Evolutionary conservation across 148 eudicot genomes (phyloP), one percentile per base, ranked within the genome.

Genomic region (Chenopodium berlandieri): DNA sequence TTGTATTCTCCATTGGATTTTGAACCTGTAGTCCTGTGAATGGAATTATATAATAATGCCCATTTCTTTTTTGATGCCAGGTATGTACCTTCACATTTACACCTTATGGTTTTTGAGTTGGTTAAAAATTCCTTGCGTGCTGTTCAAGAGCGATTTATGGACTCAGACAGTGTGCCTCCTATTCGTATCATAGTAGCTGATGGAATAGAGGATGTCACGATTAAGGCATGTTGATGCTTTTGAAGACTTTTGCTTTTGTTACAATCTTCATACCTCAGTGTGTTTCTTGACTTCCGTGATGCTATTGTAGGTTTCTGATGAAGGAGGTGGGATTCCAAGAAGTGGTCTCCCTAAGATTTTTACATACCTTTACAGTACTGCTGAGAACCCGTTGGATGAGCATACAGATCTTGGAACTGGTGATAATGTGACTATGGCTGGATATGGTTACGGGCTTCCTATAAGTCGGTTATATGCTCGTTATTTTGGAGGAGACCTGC

Each of bases 311-410:
- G 93, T 96, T 48, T 97, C 98, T 16, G 99, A 97, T 87, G 97
- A 97, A 91, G 99, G 99, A n/a, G 99, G 99, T 80, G 99, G 98
- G 23, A 92, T 97, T 81, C 85, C 95, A 84, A 89, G 99, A 90
- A 94, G 98, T 73, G 98, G 97, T 75, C 94, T 97, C n/a, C 91
- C 97, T 11, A 88, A 81, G 83, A 92, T 94, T 54, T 97, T 97
- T 81, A 97, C 98, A 10, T 94, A 97, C 80, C 94, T 97, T n/a
- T 94, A 97, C 83, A 97, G 99, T 85, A 97, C 99, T 50, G 98
- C 98, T 70, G 89, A 82, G 78, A 91, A 91, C 79, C 98, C 94
- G 17, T 88, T 92, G 78, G 90, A 85, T 48, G 95, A 90, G 54
- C 84, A 85, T 54, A 32, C 77, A 7, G 94, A 89, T 79, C 86